Evolutionary conservation across 305 asterid genomes (phyloP).

Genomic region (Fraxinus angustifolia): DNA sequence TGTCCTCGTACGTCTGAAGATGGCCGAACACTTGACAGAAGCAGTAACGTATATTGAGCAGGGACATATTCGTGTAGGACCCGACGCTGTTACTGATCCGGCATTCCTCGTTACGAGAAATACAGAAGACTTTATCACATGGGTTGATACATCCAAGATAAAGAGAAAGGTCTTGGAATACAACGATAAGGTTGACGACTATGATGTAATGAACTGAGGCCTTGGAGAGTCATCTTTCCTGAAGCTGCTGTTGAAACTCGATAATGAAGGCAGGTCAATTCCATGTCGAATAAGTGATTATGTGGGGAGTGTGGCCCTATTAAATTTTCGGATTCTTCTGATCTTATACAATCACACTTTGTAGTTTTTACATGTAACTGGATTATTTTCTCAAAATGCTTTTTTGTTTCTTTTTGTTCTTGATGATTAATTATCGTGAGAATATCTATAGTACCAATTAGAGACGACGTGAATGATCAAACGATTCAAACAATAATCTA

Average conservation of each 20-base stretch:
- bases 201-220: constrained; percentile 65
- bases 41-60: constrained; percentile 89
- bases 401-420: background rate
- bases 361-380: background rate
- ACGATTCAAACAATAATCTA: background rate
- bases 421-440: background rate
- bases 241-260: background rate
- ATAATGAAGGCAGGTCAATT: background rate
- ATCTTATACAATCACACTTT: background rate
- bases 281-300: background rate
- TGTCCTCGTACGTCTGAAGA: constrained; percentile 61
- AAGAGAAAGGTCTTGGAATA: constrained; percentile 82
- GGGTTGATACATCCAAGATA: constrained; percentile 96
- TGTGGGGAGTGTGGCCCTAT: background rate
- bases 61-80: constrained; percentile 95
- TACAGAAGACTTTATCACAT: constrained; percentile 93
- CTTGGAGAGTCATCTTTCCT: background rate
- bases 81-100: constrained; percentile 75
- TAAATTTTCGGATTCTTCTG: background rate
- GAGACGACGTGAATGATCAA: background rate
- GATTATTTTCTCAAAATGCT: background rate
- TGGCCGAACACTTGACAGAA: constrained; percentile 89
- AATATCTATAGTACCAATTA: background rate
- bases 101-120: constrained; percentile 86
- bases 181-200: constrained; percentile 84